Evolutionary conservation across 345 rosid genomes (phyloP).

Genomic region (Crucihimalaya himalaica): DNA sequence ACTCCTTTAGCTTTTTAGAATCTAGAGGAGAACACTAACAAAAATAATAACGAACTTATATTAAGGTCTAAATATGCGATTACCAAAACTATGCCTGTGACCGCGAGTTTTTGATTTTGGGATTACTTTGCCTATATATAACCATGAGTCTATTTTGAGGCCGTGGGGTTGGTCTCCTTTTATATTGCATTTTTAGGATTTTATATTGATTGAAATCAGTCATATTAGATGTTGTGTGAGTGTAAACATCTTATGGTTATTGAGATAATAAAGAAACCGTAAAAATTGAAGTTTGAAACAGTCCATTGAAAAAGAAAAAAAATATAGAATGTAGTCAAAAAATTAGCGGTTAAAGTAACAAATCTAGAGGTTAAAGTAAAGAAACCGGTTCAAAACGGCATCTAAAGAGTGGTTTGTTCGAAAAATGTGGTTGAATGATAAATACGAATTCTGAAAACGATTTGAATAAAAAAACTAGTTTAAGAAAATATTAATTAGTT

Average conservation of each 20-base stretch:
- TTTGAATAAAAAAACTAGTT: not conserved
- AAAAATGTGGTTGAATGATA: not conserved
- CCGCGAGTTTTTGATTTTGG: not conserved
- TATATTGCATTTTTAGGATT: not conserved
- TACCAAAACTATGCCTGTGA: not conserved
- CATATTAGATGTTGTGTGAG: not conserved
- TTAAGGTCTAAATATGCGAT: not conserved
- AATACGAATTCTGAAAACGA: not conserved
- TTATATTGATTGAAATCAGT: not conserved
- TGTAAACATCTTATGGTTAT: not conserved
- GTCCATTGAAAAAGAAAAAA: not conserved
- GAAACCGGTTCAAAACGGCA: not conserved
- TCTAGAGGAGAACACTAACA: constrained; percentile 20
- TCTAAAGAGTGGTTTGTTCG: not conserved
- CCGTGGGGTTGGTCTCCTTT: not conserved
- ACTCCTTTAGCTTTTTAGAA: constrained; percentile 36
- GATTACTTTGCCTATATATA: not conserved
- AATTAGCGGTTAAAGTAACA: not conserved
- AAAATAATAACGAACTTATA: not conserved
- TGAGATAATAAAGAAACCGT: not conserved
- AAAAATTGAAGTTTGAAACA: too few species aligned
- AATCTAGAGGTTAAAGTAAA: not conserved
- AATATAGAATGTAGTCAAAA: not conserved
- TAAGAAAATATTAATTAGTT: not conserved
- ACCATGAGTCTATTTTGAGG: not conserved